Conservation (phyloP, 805 yeast species). For the Lachancea sp. region DNA sequence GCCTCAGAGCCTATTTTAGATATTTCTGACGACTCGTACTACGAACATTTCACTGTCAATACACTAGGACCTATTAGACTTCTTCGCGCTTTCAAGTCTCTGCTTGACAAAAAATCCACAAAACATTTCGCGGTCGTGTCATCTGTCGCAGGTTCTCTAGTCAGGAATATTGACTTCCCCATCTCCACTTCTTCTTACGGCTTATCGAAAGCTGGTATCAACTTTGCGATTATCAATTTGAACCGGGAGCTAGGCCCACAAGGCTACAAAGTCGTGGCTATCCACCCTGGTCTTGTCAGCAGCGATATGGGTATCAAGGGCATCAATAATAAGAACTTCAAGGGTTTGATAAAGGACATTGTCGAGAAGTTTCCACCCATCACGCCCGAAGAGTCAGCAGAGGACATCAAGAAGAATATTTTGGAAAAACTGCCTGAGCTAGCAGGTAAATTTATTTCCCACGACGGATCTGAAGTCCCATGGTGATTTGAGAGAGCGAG, state of each 20-base stretch:
- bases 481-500: slow-evolving; percentile 3
- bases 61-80: slow-evolving; percentile 13
- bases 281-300: slow-evolving; percentile 39
- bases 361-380: slow-evolving; percentile 8
- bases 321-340: not conserved
- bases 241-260: slow-evolving; percentile 23
- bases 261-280: slow-evolving; percentile 27
- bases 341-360: slow-evolving; percentile 1
- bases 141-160: slow-evolving; percentile 23
- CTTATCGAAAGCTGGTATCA: slow-evolving; percentile 35
- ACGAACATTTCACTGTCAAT: slow-evolving; percentile 11
- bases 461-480: slow-evolving; percentile 19
- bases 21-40: slow-evolving; percentile 7
- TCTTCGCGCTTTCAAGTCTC: slow-evolving; percentile 16
- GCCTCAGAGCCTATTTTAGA: slow-evolving; percentile 20
- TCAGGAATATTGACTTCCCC: slow-evolving; percentile 13
- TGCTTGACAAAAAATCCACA: slow-evolving; percentile 15
- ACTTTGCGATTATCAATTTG: slow-evolving; percentile 27
- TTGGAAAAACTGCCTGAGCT: slow-evolving; percentile 18
- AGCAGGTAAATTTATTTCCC: slow-evolving; percentile 25
- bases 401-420: slow-evolving; percentile 12
- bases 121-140: slow-evolving; percentile 29
- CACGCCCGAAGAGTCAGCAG: slow-evolving; percentile 28
- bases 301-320: slow-evolving; percentile 31
- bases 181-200: slow-evolving; percentile 30